Base-by-base conservation (phyloP, 2,329 filamentous ascomycete species). In the Fusarium sp. region DNA sequence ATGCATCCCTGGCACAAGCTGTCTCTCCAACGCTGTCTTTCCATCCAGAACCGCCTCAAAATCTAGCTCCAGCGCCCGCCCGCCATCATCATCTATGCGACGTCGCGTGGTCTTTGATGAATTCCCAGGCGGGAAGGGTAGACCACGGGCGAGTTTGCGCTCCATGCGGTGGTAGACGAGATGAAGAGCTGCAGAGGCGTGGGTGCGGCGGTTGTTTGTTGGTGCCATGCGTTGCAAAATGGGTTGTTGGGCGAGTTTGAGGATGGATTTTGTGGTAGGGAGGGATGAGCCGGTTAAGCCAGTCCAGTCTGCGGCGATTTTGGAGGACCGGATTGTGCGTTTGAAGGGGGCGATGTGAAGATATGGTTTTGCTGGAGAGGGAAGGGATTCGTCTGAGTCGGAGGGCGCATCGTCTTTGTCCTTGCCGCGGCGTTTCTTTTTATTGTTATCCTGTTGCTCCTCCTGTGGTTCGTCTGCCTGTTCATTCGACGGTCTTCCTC, bases 241-340 rank as follows among this genome's bases (percentile, higher is more conserved):
- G 17, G 91, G 88, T 18, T 87, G 86, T 71, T 90, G 88, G 54
- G 89, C 86, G 70, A 89, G 85, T 26, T 84, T 81, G 35, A 93
- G 81, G 32, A 92, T 83, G 18, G 82, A 78, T 20, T 84, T 81
- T n/a, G 91, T 84, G 55, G 86, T 85, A 11, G 85, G 81, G 59
- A 92, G 80, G 44, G 90, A 88, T 27, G 84, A 80, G 10, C 81
- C 78, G 7, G 88, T 84, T 8, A 93, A 83, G 9, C 87, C 83
- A 5, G 84, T 82, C 91, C 91, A 94, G 77, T 91, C 93, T 44
- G 90, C 82, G 44, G 92, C 86, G 63, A 97, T 92, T 40, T 85
- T 87, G 32, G 87, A 85, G 67, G 86, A 87, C n/a, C 89, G 87
- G 45, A 93, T 83, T 44, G 83, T 83, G 38, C 84, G 85, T 15